Percentiles rank a stretch among this genome's conserved stretches.
phyloP scores from a whole-genome alignment of 164 flowering plant genomes.

The Platanus orientalis region DNA sequence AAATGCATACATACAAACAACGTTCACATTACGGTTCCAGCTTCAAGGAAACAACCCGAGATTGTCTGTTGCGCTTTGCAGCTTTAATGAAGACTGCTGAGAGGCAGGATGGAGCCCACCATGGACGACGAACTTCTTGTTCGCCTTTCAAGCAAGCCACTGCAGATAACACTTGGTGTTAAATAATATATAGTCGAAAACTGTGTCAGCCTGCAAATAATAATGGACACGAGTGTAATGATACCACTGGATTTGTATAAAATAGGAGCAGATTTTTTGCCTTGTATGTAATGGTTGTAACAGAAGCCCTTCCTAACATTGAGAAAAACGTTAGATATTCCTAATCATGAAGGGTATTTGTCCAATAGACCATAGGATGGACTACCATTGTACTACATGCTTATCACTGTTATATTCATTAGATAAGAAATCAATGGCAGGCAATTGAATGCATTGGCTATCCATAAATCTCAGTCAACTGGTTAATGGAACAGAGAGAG shows the following conservation, averaged over 20 bases:
- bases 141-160: conserved; percentile 98
- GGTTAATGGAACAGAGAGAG: too few species aligned
- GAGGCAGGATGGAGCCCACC: conserved; percentile 98
- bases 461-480: not conserved
- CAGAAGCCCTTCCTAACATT: too few species aligned
- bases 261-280: too few species aligned
- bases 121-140: conserved; percentile 87
- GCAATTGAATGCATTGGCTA: too few species aligned
- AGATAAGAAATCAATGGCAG: too few species aligned
- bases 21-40: conserved; percentile 64
- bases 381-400: too few species aligned
- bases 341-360: not conserved
- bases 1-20: conserved; percentile 10
- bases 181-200: not conserved
- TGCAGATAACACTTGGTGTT: conserved; percentile 22
- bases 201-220: not conserved
- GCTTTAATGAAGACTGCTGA: conserved; percentile 64
- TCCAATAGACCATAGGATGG: too few species aligned
- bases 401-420: too few species aligned
- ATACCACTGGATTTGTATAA: not conserved
- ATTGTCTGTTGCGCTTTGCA: conserved; percentile 87
- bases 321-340: not conserved
- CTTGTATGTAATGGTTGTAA: not conserved
- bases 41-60: conserved; percentile 89
- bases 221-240: not conserved